phyloP scores from a whole-genome alignment of 495 filamentous ascomycete genomes.

The Hypoxylon crocopeplum region DNA sequence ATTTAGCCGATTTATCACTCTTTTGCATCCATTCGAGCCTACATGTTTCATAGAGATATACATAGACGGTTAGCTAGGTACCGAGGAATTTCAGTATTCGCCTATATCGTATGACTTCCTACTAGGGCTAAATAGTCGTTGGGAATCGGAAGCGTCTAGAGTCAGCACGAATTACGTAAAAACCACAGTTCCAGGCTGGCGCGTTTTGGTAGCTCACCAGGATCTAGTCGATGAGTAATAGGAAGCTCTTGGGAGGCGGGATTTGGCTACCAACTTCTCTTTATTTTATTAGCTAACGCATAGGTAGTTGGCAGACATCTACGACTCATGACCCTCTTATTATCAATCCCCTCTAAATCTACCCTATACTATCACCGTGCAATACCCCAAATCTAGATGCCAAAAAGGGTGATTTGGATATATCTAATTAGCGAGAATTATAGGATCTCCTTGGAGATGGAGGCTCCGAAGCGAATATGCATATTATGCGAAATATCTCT shows the following conservation, averaged over 20 bases:
- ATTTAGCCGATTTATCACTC: not conserved
- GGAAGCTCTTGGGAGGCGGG: slow-evolving; percentile 17
- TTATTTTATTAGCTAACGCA: too few species aligned
- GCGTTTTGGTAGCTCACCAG: not conserved
- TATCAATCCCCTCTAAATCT: too few species aligned
- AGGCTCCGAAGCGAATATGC: not conserved
- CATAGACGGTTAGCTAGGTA: not conserved
- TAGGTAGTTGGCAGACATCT: not conserved
- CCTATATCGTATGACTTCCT: slow-evolving; percentile 21
- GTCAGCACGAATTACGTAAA: slow-evolving; percentile 25
- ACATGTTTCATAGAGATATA: not conserved
- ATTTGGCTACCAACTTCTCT: too few species aligned
- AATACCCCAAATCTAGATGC: too few species aligned
- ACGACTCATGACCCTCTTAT: too few species aligned
- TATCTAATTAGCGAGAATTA: not conserved
- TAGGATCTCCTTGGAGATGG: not conserved
- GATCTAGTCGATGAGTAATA: slow-evolving; percentile 29
- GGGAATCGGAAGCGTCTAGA: slow-evolving; percentile 13
- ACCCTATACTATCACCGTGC: too few species aligned
- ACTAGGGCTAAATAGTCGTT: not conserved
- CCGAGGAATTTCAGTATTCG: not conserved
- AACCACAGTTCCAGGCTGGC: not conserved
- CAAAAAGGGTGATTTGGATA: too few species aligned
- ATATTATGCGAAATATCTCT: not conserved
- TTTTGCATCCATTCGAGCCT: not conserved